Percentiles rank a stretch among this genome's conserved stretches.
These are phyloP conservation scores for Bothriochloa decipiens DNA, from an alignment of 176 grass and related monocot species.

Conservation along the genomic window DNA sequence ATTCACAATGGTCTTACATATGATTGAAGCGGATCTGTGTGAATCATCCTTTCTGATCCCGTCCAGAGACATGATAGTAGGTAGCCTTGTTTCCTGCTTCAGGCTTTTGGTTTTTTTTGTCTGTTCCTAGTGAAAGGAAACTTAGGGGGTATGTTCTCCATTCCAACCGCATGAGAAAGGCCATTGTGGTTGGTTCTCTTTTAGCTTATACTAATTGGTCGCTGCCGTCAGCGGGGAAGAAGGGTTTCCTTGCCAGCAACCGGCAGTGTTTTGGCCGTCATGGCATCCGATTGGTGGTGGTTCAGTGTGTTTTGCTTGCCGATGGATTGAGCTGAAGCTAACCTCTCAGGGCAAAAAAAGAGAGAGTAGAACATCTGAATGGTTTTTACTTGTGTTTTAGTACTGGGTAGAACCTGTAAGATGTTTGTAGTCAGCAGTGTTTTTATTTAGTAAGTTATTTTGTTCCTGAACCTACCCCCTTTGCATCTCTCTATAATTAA, in stretches of 20 bases:
- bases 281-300: conserved; percentile 39
- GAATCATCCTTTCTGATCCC: conserved; percentile 42
- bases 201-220: conserved; percentile 47
- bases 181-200: conserved; percentile 41
- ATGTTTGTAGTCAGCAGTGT: neutral
- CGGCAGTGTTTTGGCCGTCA: conserved; percentile 34
- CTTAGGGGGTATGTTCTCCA: conserved; percentile 19
- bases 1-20: conserved; percentile 48
- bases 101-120: conserved; percentile 10
- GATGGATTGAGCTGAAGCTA: conserved; percentile 33
- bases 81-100: conserved; percentile 46
- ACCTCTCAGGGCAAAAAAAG: neutral
- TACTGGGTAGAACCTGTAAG: conserved; percentile 19
- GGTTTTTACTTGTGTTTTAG: conserved; percentile 18
- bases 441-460: conserved; percentile 1
- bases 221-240: conserved; percentile 29
- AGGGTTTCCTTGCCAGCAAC: conserved; percentile 25
- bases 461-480: conserved; percentile 30
- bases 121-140: conserved; percentile 38
- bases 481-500: conserved; percentile 43
- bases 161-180: conserved; percentile 44
- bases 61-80: conserved; percentile 33
- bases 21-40: conserved; percentile 39
- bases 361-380: conserved; percentile 17
- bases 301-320: conserved; percentile 42